Evolutionary conservation across 192 early-diverging fungal species (phyloP).

Genomic region (Obelidium mucronatum): DNA sequence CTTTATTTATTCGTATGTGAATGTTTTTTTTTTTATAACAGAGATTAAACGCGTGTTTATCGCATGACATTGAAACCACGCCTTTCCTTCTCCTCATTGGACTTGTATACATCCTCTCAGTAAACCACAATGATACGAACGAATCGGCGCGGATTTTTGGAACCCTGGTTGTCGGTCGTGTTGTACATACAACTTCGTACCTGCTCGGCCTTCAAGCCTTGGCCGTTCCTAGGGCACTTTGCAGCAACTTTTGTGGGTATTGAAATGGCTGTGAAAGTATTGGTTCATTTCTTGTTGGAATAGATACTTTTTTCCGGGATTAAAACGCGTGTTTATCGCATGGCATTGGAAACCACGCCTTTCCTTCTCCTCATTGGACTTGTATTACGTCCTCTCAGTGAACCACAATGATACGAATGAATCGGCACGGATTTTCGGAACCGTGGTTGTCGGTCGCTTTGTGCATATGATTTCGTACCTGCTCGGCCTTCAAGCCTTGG

Average conservation of each 20-base stretch:
- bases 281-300: too few species aligned
- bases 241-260: background rate
- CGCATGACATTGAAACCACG: background rate
- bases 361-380: background rate
- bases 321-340: conserved; percentile 1
- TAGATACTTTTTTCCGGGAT: too few species aligned
- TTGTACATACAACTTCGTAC: background rate
- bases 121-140: too few species aligned
- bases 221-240: background rate
- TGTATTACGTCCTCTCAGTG: background rate
- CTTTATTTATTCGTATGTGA: too few species aligned
- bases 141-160: background rate
- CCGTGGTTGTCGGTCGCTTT: background rate
- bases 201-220: background rate
- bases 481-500: background rate
- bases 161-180: background rate
- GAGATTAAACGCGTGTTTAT: background rate
- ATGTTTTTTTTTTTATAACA: background rate
- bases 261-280: background rate
- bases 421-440: background rate
- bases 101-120: background rate
- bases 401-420: too few species aligned
- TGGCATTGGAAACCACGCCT: background rate
- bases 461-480: background rate
- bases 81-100: background rate